Base-by-base conservation (phyloP, 805 yeast genomes). In the Pichia nanzhaoensis region DNA sequence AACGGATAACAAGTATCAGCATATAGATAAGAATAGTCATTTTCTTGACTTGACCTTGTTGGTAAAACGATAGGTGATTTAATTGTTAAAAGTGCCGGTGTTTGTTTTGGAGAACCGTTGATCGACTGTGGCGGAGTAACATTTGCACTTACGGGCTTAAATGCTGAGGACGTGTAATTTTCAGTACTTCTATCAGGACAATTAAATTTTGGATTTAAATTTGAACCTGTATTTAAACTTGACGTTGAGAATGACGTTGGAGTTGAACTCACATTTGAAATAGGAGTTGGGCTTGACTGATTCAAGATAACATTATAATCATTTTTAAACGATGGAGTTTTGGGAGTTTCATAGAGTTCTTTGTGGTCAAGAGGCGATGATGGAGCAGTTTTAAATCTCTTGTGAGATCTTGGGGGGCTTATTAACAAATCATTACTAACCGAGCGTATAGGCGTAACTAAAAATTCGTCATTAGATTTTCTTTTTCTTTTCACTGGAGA, bases 1-100 rank as follows among this genome's bases (percentile, higher is more conserved):
- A 60, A 64, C 7, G 63, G 57, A 48, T 65, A 65, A 41, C 68
- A 59, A n/a, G 69, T 66, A 46, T 65, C 69, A 19, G 69, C 64
- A 52, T 55, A 65, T 24, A 47, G 51, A 20, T 50, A 47, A 24
- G 44, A 36, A 36, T 55, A 54, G 13, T 60, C 55, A 12, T 60
- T 51, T 36, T 57, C 55, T 34, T 52, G 47, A 24, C 51, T 48
- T 27, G 48, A 6, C 10, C 32, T 48, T 5, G 51, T 44, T 6
- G 44, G 35, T 14, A 54, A 52, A 19, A 51, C 52, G 31, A 41
- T 35, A 1, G 55, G 36, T 13, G 57, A 54, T 22, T 47, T 53
- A 22, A 60, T 38, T 9, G 53, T 49, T 24, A 24, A 10, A 24
- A 6, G 9, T 39, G 50, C 46, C 2, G 57, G 46, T 18, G 46